These are phyloP conservation scores for Cenchrus purpureus DNA, from an alignment of 176 grass and related monocot genomes.

Conservation along the genomic window DNA sequence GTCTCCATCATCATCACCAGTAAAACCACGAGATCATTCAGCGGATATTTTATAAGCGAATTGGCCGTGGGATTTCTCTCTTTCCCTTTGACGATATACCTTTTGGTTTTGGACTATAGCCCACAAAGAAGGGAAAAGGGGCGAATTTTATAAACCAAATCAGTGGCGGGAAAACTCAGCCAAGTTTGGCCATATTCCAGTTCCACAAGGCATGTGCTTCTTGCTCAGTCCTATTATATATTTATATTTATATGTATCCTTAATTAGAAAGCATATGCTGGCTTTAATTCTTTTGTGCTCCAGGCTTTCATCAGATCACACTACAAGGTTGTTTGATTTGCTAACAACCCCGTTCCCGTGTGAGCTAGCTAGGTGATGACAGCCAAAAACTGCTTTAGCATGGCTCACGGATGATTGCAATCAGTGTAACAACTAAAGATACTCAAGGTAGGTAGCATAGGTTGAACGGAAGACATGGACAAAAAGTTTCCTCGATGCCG, in stretches of 20 bases:
- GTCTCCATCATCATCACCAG: slow-evolving; percentile 22
- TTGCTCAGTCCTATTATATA: slow-evolving; percentile 23
- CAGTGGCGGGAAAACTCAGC: not conserved
- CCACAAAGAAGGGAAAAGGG: not conserved
- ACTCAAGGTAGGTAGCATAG: not conserved
- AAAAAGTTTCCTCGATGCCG: slow-evolving; percentile 26
- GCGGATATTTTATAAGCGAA: not conserved
- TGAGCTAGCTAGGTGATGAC: slow-evolving; percentile 1
- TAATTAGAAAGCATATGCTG: not conserved
- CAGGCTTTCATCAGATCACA: slow-evolving; percentile 33
- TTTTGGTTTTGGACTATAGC: not conserved
- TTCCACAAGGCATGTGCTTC: slow-evolving; percentile 5
- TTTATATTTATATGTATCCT: not conserved
- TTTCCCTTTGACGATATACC: not conserved
- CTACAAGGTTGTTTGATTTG: slow-evolving; percentile 6
- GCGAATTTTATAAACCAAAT: not conserved
- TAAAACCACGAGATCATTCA: slow-evolving; percentile 11
- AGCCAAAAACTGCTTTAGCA: not conserved
- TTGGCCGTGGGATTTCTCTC: not conserved
- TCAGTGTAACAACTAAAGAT: slow-evolving; percentile 40
- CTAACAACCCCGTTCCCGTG: slow-evolving; percentile 4
- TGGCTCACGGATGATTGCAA: slow-evolving; percentile 36
- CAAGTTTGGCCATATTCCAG: slow-evolving; percentile 36
- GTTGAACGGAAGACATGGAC: slow-evolving; percentile 15
- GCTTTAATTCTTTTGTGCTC: not conserved